Conservation (phyloP, 2,329 filamentous ascomycete genomes). For the Colletotrichum kahawae region DNA sequence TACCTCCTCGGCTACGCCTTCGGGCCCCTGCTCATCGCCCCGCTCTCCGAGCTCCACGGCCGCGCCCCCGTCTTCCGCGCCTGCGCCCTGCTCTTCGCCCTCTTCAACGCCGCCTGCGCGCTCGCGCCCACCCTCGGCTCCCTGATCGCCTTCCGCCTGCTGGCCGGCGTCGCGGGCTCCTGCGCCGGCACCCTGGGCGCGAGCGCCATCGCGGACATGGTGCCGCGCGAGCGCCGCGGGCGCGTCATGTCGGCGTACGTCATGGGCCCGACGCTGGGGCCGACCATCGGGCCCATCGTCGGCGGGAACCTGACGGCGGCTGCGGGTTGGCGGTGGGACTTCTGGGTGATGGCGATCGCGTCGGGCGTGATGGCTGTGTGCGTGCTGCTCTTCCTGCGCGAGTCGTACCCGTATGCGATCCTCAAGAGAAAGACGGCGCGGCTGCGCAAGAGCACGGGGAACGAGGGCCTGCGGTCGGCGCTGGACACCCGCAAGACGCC, state of each 20-base stretch:
- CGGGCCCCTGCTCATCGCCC: slow-evolving; percentile 52
- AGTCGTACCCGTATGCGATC: slow-evolving; percentile 34
- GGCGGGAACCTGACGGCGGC: slow-evolving; percentile 68
- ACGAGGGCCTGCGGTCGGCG: slow-evolving; percentile 25
- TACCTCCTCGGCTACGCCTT: slow-evolving; percentile 59
- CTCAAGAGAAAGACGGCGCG: slow-evolving; percentile 32
- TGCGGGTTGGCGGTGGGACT: slow-evolving; percentile 65
- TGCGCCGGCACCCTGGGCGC: slow-evolving; percentile 59
- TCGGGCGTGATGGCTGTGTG: slow-evolving; percentile 29
- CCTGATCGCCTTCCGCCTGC: slow-evolving; percentile 54
- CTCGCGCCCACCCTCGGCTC: slow-evolving; percentile 40
- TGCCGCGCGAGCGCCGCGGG: slow-evolving; percentile 35
- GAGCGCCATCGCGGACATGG: slow-evolving; percentile 48
- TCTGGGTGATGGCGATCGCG: slow-evolving; percentile 67
- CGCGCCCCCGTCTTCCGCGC: slow-evolving; percentile 47
- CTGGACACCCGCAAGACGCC: slow-evolving; percentile 10
- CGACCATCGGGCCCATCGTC: slow-evolving; percentile 39
- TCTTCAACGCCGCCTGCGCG: slow-evolving; percentile 43
- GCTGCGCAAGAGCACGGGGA: slow-evolving; percentile 37
- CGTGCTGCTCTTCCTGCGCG: slow-evolving; percentile 29
- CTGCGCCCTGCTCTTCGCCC: slow-evolving; percentile 42
- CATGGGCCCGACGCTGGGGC: slow-evolving; percentile 53
- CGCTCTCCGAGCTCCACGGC: slow-evolving; percentile 54
- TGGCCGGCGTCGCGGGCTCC: slow-evolving; percentile 57
- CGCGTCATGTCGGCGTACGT: slow-evolving; percentile 60